A percentile compares a stretch with the other conserved stretches of the same genome.
Evolutionary conservation across 768 basidiomycete species (phyloP).

Genomic region (Kondoa subrosea): DNA sequence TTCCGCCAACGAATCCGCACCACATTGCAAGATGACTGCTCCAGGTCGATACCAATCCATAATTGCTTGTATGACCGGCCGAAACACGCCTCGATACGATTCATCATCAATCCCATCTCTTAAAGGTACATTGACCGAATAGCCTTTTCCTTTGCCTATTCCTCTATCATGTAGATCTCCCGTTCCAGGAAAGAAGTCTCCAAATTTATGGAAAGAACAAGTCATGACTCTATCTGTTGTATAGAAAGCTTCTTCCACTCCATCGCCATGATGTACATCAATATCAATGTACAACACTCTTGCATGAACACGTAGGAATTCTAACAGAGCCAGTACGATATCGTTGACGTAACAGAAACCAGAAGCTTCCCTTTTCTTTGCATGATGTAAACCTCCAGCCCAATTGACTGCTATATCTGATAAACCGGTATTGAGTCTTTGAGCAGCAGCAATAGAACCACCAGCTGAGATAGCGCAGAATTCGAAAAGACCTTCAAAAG

Average conservation of each 20-base stretch:
- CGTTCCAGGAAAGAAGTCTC: slow-evolving; percentile 78
- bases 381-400: slow-evolving; percentile 97
- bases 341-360: slow-evolving; percentile 98
- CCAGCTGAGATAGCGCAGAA: slow-evolving; percentile 95
- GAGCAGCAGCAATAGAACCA: slow-evolving; percentile 69
- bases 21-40: slow-evolving; percentile 82
- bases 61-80: slow-evolving; percentile 70
- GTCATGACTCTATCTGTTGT: slow-evolving; percentile 96
- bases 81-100: slow-evolving; percentile 69
- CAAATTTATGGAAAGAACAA: slow-evolving; percentile 90
- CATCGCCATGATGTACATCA: slow-evolving; percentile 96
- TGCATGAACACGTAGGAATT: slow-evolving; percentile 58
- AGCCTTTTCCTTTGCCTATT: slow-evolving; percentile 59
- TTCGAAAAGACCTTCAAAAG: slow-evolving; percentile 91
- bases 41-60: slow-evolving; percentile 75
- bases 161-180: slow-evolving; percentile 74
- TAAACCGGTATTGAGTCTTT: slow-evolving; percentile 57
- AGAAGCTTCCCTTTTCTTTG: slow-evolving; percentile 95
- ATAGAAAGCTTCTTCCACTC: slow-evolving; percentile 97
- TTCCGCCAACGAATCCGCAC: slow-evolving; percentile 83
- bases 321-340: slow-evolving; percentile 85
- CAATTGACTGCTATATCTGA: slow-evolving; percentile 81
- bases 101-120: slow-evolving; percentile 90
- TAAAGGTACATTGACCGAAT: slow-evolving; percentile 80
- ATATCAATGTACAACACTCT: slow-evolving; percentile 95